These are phyloP conservation scores for Heliamphora pulchella DNA, from an alignment of 179 eudicot genomes.

Conservation along the genomic window DNA sequence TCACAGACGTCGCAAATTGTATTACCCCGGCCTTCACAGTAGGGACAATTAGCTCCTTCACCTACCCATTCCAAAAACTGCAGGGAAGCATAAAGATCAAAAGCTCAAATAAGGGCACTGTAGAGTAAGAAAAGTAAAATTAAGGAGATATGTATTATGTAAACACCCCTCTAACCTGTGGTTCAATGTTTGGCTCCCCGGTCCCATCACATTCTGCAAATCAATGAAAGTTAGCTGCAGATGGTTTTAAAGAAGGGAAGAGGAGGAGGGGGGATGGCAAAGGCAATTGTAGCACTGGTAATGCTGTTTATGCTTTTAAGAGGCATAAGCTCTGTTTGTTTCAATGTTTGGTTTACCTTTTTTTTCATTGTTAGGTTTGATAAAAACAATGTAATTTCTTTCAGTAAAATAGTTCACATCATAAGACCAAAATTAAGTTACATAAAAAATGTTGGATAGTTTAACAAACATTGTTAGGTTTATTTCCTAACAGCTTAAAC, in stretches of 20 bases:
- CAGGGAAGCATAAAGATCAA: background rate
- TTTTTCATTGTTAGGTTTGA: too few species aligned
- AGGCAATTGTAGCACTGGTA: background rate
- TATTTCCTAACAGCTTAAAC: too few species aligned
- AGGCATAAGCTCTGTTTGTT: too few species aligned
- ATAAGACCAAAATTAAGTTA: too few species aligned
- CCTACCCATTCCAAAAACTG: constrained; percentile 79
- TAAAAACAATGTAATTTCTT: too few species aligned
- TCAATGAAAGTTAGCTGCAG: constrained; percentile 13
- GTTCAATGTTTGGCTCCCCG: constrained; percentile 83
- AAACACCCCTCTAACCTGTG: constrained; percentile 48
- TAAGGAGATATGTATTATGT: background rate
- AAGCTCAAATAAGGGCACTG: background rate
- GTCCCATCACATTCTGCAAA: constrained; percentile 92
- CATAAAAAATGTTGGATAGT: too few species aligned
- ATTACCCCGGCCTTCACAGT: constrained; percentile 74
- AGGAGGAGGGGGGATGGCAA: too few species aligned
- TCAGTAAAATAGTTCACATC: too few species aligned
- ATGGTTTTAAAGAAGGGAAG: background rate
- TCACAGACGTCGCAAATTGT: constrained; percentile 52
- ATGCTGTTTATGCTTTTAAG: background rate
- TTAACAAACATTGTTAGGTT: too few species aligned
- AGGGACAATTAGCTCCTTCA: constrained; percentile 68
- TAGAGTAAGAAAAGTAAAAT: background rate
- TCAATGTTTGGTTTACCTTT: too few species aligned